Conservation (phyloP, 2,329 filamentous ascomycete species). For the Trichoderma atroviride region DNA sequence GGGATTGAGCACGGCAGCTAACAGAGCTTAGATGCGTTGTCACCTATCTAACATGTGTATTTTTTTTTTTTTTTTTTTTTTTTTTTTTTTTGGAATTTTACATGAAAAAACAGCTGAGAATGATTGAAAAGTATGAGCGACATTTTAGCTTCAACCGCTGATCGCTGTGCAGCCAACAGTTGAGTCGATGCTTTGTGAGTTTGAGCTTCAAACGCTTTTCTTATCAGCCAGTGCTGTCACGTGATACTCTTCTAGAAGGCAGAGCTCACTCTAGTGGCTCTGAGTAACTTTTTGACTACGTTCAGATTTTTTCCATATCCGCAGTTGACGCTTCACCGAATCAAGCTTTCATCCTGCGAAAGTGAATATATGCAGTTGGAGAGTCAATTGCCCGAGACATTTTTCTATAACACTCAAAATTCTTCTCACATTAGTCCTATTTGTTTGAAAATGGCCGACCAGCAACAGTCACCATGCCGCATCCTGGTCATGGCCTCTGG, state of each 20-base stretch:
- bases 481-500: constrained; percentile 73
- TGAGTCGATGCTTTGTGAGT: not conserved
- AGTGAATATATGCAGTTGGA: not conserved
- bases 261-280: not conserved
- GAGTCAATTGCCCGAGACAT: not conserved
- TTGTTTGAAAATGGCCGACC: constrained; percentile 22
- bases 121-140: not conserved
- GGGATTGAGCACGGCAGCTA: no score
- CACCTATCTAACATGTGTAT: no score
- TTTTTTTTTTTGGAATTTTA: no score
- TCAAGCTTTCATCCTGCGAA: not conserved
- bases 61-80: no score
- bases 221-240: no score
- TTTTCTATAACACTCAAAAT: no score
- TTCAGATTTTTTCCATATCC: not conserved
- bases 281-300: not conserved
- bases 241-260: not conserved
- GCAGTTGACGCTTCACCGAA: not conserved
- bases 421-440: no score
- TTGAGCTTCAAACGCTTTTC: not conserved
- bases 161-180: not conserved
- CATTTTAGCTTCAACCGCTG: not conserved
- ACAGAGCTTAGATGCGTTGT: no score
- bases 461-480: constrained; percentile 42
- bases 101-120: no score